Percentiles rank a stretch among this genome's conserved stretches.
Evolutionary conservation across 164 flowering plant genomes (phyloP).

Genomic region (Tinospora cordifolia): DNA sequence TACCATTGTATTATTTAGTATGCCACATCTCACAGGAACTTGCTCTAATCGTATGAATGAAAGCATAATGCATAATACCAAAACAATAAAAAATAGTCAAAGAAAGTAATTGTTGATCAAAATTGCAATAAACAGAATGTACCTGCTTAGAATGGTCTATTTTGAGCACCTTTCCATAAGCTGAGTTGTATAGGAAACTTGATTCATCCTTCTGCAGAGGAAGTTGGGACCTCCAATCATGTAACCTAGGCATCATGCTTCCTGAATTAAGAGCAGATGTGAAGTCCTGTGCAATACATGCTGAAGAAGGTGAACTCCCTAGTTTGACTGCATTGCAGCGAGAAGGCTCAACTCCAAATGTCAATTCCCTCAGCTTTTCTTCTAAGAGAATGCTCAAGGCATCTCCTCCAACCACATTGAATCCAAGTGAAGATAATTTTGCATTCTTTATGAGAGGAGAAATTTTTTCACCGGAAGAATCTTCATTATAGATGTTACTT

Average conservation of each 20-base stretch:
- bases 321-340: conserved; percentile 18
- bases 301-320: conserved; percentile 21
- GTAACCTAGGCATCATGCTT: conserved; percentile 15
- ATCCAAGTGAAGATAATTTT: conserved; percentile 35
- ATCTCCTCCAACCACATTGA: conserved; percentile 59
- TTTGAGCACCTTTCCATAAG: conserved; percentile 26
- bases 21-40: too few relatives aligned
- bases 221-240: conserved; percentile 17
- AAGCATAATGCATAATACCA: background rate
- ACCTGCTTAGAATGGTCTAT: conserved; percentile 37
- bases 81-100: background rate
- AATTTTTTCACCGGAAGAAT: conserved; percentile 28
- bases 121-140: conserved; percentile 5
- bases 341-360: conserved; percentile 39
- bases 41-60: background rate
- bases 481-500: conserved; percentile 16
- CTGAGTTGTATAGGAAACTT: conserved; percentile 18
- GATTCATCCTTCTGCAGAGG: conserved; percentile 4
- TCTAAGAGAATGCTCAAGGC: conserved; percentile 76
- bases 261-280: conserved; percentile 21
- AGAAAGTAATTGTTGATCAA: background rate
- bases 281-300: conserved; percentile 26
- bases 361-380: conserved; percentile 70
- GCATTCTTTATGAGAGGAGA: conserved; percentile 25
- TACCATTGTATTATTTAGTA: too few relatives aligned